Evolutionary conservation across 73 alveolate genomes (phyloP).

Genomic region (Uronychia setigera): DNA sequence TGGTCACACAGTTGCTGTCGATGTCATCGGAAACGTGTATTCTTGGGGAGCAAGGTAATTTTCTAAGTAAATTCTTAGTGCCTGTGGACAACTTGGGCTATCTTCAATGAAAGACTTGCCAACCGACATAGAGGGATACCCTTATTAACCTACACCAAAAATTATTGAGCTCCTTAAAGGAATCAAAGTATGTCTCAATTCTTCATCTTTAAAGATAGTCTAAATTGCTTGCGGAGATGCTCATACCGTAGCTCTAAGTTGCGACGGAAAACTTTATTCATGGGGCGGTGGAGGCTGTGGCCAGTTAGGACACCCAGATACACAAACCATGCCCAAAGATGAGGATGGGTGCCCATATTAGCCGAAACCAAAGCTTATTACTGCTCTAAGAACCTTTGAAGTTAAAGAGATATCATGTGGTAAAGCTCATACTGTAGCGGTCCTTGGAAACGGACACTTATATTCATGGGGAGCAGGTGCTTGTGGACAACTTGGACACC

Average conservation of each 20-base stretch:
- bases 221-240: constrained; percentile 97
- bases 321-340: constrained; percentile 85
- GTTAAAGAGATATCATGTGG: constrained; percentile 83
- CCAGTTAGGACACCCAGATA: constrained; percentile 93
- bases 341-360: constrained; percentile 92
- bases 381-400: constrained; percentile 64
- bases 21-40: constrained; percentile 85
- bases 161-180: constrained; percentile 63
- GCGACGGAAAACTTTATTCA: constrained; percentile 85
- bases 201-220: background rate
- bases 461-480: constrained; percentile 95
- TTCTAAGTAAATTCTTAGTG: constrained; percentile 19
- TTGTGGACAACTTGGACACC: constrained; percentile 94
- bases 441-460: constrained; percentile 77
- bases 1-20: constrained; percentile 95
- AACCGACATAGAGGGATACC: constrained; percentile 89
- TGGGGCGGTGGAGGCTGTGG: constrained; percentile 98
- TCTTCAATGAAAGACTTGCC: constrained; percentile 75
- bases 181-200: constrained; percentile 1
- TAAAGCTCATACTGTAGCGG: constrained; percentile 88
- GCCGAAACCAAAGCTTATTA: constrained; percentile 81
- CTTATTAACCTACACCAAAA: constrained; percentile 93
- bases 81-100: constrained; percentile 82
- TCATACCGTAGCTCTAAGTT: constrained; percentile 93
- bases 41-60: constrained; percentile 91